Evolutionary conservation across 2,329 filamentous ascomycete species (phyloP), one percentile per base, ranked within the genome.

Genomic region (Penicillium sp.): DNA sequence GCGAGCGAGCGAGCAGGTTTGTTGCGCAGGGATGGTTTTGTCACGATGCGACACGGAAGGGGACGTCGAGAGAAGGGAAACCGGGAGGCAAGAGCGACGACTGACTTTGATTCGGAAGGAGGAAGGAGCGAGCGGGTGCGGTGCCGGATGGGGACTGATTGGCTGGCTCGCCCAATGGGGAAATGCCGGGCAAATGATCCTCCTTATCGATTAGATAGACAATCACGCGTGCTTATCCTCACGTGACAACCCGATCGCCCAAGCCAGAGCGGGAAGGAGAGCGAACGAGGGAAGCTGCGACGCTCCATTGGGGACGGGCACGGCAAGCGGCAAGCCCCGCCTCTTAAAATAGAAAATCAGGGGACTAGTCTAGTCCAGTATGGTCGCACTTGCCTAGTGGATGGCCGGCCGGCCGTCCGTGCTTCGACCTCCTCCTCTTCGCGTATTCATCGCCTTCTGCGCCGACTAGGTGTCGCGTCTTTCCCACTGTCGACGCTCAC

Each of bases 281-380:
- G 33, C 33, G 33, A 40, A 40, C 8, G n/a, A 3, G n/a, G n/a
- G 35, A 18, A 40, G 12, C 16, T 9, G 35, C 35, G 35, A 18
- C 35, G 14, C 16, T 9, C 30, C 5, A 11, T 35, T 40, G 3
- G 21, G 16, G 16, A 47, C 18, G 28, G 24, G 14, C 51, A 52
- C 50, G 46, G 51, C 45, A 50, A 18, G 52, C 52, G 56, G 52
- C 56, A 55, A 55, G 52, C 56, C 56, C 52, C 56, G 52, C 52
- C 52, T 55, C 56, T 49, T 51, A 55, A 59, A 59, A 59, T 59
- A 59, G 56, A 59, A 59, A 35, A 38, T 20, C 52, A 55, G 45
- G 47, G 47, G 47, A 45, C 47, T 43, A 50, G 24, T 21, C 35
- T 16, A 35, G 11, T 14, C 30, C 5, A 3, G 30, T 16, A 35